Conservation (phyloP, 495 filamentous ascomycete species). For the Penicillium silybi region DNA sequence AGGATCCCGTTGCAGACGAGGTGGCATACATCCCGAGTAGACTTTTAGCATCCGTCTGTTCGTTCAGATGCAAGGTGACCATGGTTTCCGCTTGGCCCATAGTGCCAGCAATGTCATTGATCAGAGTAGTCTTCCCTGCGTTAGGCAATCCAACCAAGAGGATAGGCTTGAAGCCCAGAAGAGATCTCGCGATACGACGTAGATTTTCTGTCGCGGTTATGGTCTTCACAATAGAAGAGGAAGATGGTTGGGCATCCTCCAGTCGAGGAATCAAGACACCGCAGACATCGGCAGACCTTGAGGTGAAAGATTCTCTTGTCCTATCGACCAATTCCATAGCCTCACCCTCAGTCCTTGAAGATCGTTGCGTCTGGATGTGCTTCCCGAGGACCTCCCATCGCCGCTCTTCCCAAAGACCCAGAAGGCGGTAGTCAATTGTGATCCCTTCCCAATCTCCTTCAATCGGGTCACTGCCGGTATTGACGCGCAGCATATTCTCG, state of each 20-base stretch:
- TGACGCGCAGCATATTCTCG: slow-evolving; percentile 60
- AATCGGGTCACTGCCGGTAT: slow-evolving; percentile 59
- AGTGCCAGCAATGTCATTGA: slow-evolving; percentile 75
- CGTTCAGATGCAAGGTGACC: slow-evolving; percentile 91
- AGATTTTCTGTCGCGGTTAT: slow-evolving; percentile 67
- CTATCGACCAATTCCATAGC: slow-evolving; percentile 29
- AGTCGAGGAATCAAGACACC: slow-evolving; percentile 66
- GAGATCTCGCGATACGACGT: slow-evolving; percentile 56
- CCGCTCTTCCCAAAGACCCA: slow-evolving; percentile 74
- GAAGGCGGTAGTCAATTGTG: slow-evolving; percentile 76
- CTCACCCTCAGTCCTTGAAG: slow-evolving; percentile 18
- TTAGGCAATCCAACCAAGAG: slow-evolving; percentile 81
- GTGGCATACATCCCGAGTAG: slow-evolving; percentile 91
- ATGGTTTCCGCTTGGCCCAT: slow-evolving; percentile 70
- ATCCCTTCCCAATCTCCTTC: slow-evolving; percentile 71
- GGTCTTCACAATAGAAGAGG: slow-evolving; percentile 64
- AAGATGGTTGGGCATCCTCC: slow-evolving; percentile 37
- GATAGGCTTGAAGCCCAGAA: slow-evolving; percentile 64
- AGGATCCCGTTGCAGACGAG: slow-evolving; percentile 76
- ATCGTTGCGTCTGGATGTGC: slow-evolving; percentile 18
- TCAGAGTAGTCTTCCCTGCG: slow-evolving; percentile 81
- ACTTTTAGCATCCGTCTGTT: slow-evolving; percentile 95
- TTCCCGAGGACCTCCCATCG: slow-evolving; percentile 36
- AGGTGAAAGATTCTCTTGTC: slow-evolving; percentile 43
- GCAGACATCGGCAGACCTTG: slow-evolving; percentile 51